Percentiles rank a stretch among this genome's conserved stretches.
Conservation (phyloP, 345 rosid genomes). For the Pelargonium nanum region DNA sequence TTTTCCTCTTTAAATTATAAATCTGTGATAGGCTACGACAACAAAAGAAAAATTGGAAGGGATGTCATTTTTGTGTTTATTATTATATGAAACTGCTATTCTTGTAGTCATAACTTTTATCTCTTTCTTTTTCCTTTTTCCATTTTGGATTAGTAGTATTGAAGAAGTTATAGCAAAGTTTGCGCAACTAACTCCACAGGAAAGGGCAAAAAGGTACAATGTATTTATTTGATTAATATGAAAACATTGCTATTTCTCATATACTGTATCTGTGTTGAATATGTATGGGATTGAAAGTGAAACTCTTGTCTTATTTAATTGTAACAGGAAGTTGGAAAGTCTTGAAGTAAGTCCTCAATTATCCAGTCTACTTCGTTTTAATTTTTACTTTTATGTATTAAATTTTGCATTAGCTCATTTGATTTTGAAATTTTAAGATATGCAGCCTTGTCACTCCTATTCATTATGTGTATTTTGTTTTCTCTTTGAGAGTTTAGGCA, state of each 20-base stretch:
- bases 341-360: constrained; percentile 60
- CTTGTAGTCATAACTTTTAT: neutral
- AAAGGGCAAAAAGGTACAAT: constrained; percentile 68
- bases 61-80: too few species aligned
- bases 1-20: too few species aligned
- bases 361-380: neutral
- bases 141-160: constrained; percentile 34
- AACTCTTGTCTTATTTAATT: constrained; percentile 17
- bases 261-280: constrained; percentile 7
- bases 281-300: constrained; percentile 1
- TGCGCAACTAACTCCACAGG: constrained; percentile 71
- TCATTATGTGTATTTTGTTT: neutral
- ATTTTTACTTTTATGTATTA: neutral
- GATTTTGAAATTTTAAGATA: neutral
- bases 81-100: neutral
- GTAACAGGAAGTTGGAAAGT: constrained; percentile 79
- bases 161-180: constrained; percentile 77
- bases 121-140: neutral
- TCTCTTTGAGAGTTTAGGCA: constrained; percentile 41
- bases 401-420: neutral
- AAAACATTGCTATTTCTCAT: neutral
- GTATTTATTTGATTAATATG: neutral
- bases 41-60: too few species aligned
- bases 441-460: neutral
- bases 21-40: too few species aligned